Evolutionary conservation across 2,329 filamentous ascomycete genomes (phyloP).

Genomic region (Trichoderma sp.): DNA sequence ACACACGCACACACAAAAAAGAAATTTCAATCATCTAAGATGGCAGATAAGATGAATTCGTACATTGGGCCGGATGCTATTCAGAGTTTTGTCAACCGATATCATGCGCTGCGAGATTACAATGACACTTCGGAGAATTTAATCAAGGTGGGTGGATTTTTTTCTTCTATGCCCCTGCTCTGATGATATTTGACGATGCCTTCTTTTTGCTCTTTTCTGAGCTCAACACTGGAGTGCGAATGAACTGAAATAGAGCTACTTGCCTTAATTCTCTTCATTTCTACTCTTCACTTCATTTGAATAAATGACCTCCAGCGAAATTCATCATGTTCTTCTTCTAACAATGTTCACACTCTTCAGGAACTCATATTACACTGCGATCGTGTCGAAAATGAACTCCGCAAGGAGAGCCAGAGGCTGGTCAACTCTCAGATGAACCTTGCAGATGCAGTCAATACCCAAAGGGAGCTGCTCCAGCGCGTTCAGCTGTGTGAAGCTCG

Average conservation of each 20-base stretch:
- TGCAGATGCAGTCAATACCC: slow-evolving; percentile 48
- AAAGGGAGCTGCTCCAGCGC: slow-evolving; percentile 53
- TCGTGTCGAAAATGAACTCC: slow-evolving; percentile 44
- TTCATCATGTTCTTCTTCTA: neutral
- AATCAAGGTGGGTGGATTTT: slow-evolving; percentile 45
- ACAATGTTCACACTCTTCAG: slow-evolving; percentile 23
- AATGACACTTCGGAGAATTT: slow-evolving; percentile 46
- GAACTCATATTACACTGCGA: slow-evolving; percentile 41
- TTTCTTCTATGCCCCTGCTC: neutral
- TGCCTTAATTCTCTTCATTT: neutral
- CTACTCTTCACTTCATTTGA: neutral
- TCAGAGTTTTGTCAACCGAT: slow-evolving; percentile 51
- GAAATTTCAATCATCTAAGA: neutral
- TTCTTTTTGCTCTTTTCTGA: neutral
- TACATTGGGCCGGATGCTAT: slow-evolving; percentile 37
- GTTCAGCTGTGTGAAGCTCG: slow-evolving; percentile 43
- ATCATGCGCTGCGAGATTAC: slow-evolving; percentile 45
- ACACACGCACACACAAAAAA: neutral
- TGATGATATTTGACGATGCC: neutral
- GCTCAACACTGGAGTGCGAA: neutral
- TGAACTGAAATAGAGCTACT: neutral
- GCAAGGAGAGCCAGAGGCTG: slow-evolving; percentile 47
- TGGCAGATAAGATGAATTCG: slow-evolving; percentile 25
- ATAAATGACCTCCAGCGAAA: neutral
- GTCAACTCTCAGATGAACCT: slow-evolving; percentile 51